phyloP scores from a whole-genome alignment of 2,329 filamentous ascomycete species.

The Scedosporium apiospermum region DNA sequence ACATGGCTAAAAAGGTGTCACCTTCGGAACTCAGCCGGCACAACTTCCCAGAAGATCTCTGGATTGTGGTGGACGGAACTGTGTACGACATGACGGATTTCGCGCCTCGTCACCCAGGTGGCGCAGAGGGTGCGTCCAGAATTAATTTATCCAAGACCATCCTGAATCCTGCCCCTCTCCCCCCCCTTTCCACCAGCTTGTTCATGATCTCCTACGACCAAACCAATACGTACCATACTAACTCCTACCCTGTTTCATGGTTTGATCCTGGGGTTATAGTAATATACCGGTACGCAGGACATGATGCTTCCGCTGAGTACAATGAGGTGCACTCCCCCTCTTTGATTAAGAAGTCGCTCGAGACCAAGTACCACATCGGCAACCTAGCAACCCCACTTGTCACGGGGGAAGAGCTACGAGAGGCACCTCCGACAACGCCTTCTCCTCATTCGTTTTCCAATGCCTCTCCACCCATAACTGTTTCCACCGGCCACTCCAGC shows the following conservation, averaged over 20 bases:
- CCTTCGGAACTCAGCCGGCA: constrained; percentile 19
- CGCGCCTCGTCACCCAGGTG: constrained; percentile 15
- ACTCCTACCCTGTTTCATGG: neutral
- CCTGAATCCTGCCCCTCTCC: too few species aligned
- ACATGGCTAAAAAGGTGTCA: too few species aligned
- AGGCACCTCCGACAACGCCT: neutral
- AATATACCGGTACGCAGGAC: constrained; percentile 16
- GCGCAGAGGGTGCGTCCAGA: constrained; percentile 9
- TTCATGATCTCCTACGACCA: neutral
- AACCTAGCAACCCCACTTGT: constrained; percentile 9
- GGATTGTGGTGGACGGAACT: constrained; percentile 58
- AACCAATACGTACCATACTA: neutral
- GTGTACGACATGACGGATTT: constrained; percentile 46
- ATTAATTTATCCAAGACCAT: neutral
- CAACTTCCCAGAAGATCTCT: constrained; percentile 38
- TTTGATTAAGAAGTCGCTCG: constrained; percentile 13
- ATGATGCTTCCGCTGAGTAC: constrained; percentile 16
- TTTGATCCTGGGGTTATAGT: constrained; percentile 9
- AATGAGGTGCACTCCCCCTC: constrained; percentile 14
- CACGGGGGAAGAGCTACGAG: too few species aligned
- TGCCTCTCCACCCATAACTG: neutral
- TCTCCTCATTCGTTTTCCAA: too few species aligned
- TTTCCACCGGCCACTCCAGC: neutral
- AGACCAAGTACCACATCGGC: constrained; percentile 10
- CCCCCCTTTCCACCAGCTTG: too few species aligned